Evolutionary conservation across 768 basidiomycete genomes (phyloP), one percentile per base, ranked within the genome.

Genomic region (Piloderma croceum): DNA sequence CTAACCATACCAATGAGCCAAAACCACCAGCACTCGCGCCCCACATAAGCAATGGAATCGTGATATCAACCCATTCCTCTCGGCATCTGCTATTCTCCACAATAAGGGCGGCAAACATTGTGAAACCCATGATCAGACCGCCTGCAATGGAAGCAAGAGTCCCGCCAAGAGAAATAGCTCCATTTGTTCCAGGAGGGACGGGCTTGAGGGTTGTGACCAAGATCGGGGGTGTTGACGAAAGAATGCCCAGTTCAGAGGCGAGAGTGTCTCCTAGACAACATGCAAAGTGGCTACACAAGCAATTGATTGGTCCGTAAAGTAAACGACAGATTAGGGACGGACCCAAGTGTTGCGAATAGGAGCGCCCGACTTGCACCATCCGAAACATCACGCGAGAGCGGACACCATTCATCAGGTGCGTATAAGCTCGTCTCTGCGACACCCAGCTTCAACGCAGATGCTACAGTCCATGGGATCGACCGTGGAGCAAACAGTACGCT

Each of bases 201-300:
- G 63, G 49, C 48, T 71, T 73, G 39, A 83, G 60, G 4, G 86
- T 91, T 4, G 90, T 93, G 50, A 96, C 75, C 24, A 94, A 75
- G 34, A 80, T 56, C 24, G 93, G 88, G 3, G 70, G 71, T 11
- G 74, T 67, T 25, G 56, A 58, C 19, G 90, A 84, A 31, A 96
- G 70, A 47, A 96, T 91, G 24, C 93, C 93, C 18, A 96, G 73
- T 62, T 96, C 93, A 7, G 90, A 93, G 1, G 91, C 91, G 2
- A 97, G 77, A 0, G 92, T 96, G 52, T 96, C 92, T 5, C 89
- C 92, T 7, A 92, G 69, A 56, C 86, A 90, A 60, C 87, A 91
- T 3, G 82, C 81, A 59, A 90, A 89, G 56, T 93, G 90, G 3
- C 89, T 91, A 53, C 3, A n/a, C n/a, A n/a, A n/a, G n/a, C n/a